phyloP scores from a whole-genome alignment of 495 filamentous ascomycete species.

The Penicillium atrosanguineum region DNA sequence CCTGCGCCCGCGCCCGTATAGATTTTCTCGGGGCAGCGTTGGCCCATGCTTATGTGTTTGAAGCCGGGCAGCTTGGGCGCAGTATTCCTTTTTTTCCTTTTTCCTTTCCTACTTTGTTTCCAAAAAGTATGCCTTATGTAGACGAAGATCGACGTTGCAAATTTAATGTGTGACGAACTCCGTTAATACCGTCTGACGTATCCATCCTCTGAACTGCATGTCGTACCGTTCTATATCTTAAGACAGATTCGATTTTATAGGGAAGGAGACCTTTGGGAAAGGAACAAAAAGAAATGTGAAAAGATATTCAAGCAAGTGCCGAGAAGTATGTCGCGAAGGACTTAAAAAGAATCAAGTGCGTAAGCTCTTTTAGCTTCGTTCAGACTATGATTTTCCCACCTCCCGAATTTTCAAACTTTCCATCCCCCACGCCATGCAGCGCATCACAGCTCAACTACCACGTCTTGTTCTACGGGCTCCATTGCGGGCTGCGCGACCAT shows the following conservation, averaged over 20 bases:
- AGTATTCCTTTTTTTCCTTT: constrained; percentile 23
- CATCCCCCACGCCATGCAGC: constrained; percentile 14
- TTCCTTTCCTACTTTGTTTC: constrained; percentile 16
- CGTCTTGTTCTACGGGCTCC: not conserved
- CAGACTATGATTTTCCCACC: not conserved
- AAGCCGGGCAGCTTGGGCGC: constrained; percentile 33
- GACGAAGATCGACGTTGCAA: constrained; percentile 37
- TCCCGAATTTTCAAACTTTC: not conserved
- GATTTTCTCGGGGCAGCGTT: constrained; percentile 22
- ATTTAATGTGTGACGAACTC: constrained; percentile 40
- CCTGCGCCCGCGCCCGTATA: constrained; percentile 21
- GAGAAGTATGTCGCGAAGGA: too few relatives aligned
- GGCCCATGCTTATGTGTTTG: constrained; percentile 28
- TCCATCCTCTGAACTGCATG: not conserved
- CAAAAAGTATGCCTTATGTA: constrained; percentile 40
- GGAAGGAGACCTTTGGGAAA: too few relatives aligned
- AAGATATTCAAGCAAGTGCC: too few relatives aligned
- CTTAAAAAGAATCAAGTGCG: too few relatives aligned
- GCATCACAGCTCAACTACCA: constrained; percentile 12
- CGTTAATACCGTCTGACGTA: constrained; percentile 1
- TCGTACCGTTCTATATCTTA: not conserved
- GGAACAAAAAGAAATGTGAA: too few relatives aligned
- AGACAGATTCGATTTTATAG: too few relatives aligned
- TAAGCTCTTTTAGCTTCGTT: too few relatives aligned
- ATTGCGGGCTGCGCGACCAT: not conserved